Base-by-base conservation (phyloP, 106 monocot species). In the Acorus gramineus region DNA sequence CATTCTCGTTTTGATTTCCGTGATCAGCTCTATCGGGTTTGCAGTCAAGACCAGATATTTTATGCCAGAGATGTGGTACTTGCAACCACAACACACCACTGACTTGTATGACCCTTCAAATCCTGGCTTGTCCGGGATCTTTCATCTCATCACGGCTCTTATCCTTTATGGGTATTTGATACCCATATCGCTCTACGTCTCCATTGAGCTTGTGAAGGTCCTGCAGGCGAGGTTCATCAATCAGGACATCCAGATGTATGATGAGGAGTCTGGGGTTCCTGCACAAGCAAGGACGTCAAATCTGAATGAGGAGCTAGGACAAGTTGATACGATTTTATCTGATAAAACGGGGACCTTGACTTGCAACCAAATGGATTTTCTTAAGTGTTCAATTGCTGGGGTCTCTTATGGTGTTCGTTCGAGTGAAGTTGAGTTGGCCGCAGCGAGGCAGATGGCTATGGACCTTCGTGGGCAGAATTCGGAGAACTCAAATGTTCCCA, bases 351-450 rank as follows among this genome's bases (percentile, higher is more conserved):
- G 95, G 46, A 96, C 95, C 55, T 71, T 96, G 69, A 96, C 95
- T 7, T 96, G 95, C 78, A 96, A 96, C 56, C 95, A 96, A 70
- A 96, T 96, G 90, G 90, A 96, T 62, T 96, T 96, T 65, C 82
- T 96, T 57, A 96, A 96, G 68, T 90, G 90, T 61, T 96, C 90
- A 7, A 87, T 96, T 70, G 90, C 85, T 28, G 95, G 95, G 57
- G 68, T 87, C 55, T 82, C 90, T 7, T 96, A 96, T 77, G 95
- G 95, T 44, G 69, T 78, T 42, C 61, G 80, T 59, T 84, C 90
- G 43, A 90, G 84, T 71, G 95, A 90, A 71, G 95, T 90, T 47
- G 95, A 96, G 72, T 59, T 96, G 56, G 95, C 95, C 61, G 90
- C 95, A 7, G 86, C 78, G 8, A 85, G 85, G 74, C 80, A 87